Percentiles rank a stretch among this genome's conserved stretches.
Evolutionary conservation across 305 asterid species (phyloP).

Genomic region (Fraxinus floribunda): DNA sequence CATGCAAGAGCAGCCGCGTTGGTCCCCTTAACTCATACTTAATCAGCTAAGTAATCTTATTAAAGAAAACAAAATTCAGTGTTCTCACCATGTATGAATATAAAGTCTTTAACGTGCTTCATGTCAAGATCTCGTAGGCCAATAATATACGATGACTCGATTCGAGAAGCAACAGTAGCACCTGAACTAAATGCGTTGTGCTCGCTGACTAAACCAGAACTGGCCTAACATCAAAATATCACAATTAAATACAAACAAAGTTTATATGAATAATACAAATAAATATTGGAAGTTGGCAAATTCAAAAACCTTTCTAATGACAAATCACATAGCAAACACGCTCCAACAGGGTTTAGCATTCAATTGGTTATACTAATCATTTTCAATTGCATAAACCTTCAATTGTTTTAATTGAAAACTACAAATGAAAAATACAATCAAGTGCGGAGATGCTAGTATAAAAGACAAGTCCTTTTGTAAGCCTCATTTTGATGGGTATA

Average conservation of each 20-base stretch:
- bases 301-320: slow-evolving; percentile 21
- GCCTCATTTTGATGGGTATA: slow-evolving; percentile 2
- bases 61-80: slow-evolving; percentile 25
- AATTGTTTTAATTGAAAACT: slow-evolving; percentile 1
- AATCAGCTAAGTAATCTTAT: slow-evolving; percentile 21
- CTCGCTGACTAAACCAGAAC: slow-evolving; percentile 81
- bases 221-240: slow-evolving; percentile 62
- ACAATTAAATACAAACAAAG: slow-evolving; percentile 28
- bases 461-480: neutral
- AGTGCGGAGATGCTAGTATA: slow-evolving; percentile 1
- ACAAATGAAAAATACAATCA: neutral
- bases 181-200: slow-evolving; percentile 61
- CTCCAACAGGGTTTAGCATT: neutral
- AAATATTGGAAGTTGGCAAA: slow-evolving; percentile 25
- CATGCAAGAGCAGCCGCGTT: slow-evolving; percentile 16
- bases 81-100: slow-evolving; percentile 79
- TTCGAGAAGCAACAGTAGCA: slow-evolving; percentile 67
- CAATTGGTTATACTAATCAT: neutral
- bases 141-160: slow-evolving; percentile 80
- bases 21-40: slow-evolving; percentile 8
- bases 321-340: slow-evolving; percentile 23
- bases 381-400: slow-evolving; percentile 23
- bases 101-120: slow-evolving; percentile 89
- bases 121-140: slow-evolving; percentile 83
- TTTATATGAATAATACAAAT: slow-evolving; percentile 21